Conservation (phyloP, 2,329 filamentous ascomycete species). For the Ascocoryne sarcoides region DNA sequence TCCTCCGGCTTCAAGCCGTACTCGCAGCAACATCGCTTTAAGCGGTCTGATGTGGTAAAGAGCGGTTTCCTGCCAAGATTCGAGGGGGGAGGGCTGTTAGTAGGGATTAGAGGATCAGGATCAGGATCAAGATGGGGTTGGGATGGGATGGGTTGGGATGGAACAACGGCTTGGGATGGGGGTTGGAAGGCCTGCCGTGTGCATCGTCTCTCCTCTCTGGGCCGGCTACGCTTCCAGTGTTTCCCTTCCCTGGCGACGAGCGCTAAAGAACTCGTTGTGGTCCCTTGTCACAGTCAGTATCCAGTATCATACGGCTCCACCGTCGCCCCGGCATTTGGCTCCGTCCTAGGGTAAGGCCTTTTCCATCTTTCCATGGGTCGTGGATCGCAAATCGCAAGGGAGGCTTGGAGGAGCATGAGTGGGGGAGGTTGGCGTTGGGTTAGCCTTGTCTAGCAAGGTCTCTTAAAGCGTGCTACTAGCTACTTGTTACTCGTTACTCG, state of each 20-base stretch:
- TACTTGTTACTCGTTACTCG: neutral
- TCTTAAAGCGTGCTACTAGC: neutral
- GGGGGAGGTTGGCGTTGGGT: neutral
- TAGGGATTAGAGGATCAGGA: no score
- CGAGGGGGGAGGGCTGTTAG: no score
- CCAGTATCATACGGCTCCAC: neutral
- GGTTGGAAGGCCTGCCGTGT: neutral
- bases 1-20: no score
- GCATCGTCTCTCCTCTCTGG: no score
- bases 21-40: no score
- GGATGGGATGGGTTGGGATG: no score
- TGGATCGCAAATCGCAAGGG: neutral
- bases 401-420: neutral
- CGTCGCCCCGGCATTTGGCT: conserved; percentile 1
- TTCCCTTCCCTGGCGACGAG: no score
- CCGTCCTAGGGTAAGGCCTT: neutral
- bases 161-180: neutral
- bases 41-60: no score
- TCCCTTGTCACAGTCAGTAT: no score
- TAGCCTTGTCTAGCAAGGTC: neutral
- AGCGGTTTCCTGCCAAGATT: no score
- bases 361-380: neutral
- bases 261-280: neutral
- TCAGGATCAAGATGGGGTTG: no score
- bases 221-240: no score